Base-by-base conservation (phyloP, 2,329 filamentous ascomycete species). In the Aspergillus costaricaensis region DNA sequence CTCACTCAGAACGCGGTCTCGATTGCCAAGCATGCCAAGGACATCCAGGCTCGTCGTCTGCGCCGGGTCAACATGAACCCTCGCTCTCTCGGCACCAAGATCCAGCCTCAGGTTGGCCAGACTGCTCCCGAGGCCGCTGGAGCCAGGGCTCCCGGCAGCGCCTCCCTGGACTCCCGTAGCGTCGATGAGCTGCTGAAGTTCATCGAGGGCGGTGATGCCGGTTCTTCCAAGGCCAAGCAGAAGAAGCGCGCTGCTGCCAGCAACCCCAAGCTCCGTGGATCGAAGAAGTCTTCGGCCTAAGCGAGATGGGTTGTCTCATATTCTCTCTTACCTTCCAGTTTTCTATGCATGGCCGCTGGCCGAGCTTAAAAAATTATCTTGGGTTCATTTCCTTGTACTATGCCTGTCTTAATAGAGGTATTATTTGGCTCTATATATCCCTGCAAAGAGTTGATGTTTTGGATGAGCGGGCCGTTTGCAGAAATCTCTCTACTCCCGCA, bases 101-200 rank as follows among this genome's bases (percentile, higher is more conserved):
- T 87, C 10, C 85, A 88, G 69, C 86, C 86, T 49, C 85, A 85
- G 63, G 83, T 89, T 57, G 85, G 86, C 7, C 83, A 88, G 67
- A 84, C 83, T 54, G 77, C 81, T 9, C 77, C 82, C 14, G 82
- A 83, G 57, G 77, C 82, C 59, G 75, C 80, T 8, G 77, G 75
- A 36, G 71, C 72, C 23, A 74, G 75, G 19, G 72, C 73, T 21
- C 12, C 32, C 1, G 50, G 73, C 66, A 48, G 74, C 67, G 76
- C 75, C 38, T 73, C 71, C 25, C 80, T 92, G 51, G 91, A 96
- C 74, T 86, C 89, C 58, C 85, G 92, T 69, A 96, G 88, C 79
- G 92, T 99, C 64, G 93, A 98, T 69, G 94, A 99, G 76, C 81
- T 99, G 43, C 83, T 99, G 74, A 91, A 90, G 77, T 98, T 94